Conservation (phyloP, 345 rosid genomes). For the Brassica cretica region DNA sequence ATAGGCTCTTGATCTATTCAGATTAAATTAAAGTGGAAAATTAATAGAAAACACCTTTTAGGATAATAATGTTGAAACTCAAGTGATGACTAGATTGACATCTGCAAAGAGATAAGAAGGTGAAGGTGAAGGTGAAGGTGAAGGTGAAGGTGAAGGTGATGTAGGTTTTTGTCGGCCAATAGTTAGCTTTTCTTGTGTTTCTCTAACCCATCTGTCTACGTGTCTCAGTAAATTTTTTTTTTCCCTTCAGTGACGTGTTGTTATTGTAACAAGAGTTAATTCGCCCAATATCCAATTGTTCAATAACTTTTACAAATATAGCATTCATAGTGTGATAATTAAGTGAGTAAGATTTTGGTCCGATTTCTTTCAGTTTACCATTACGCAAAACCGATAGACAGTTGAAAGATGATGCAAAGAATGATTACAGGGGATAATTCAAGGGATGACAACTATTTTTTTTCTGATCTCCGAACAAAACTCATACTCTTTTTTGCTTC, state of each 20-base stretch:
- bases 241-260: no score
- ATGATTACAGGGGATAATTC: not conserved
- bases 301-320: no score
- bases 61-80: not conserved
- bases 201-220: no score
- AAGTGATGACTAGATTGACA: slow-evolving; percentile 17
- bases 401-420: not conserved
- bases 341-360: not conserved
- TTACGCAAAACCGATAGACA: not conserved
- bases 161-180: slow-evolving; percentile 25
- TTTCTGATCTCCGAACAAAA: not conserved
- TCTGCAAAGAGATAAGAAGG: not conserved
- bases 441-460: not conserved
- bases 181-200: no score
- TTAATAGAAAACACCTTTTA: not conserved
- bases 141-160: slow-evolving; percentile 7
- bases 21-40: not conserved
- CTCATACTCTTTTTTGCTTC: no score
- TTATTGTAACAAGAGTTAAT: no score
- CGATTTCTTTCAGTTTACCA: not conserved
- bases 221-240: no score
- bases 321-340: not conserved
- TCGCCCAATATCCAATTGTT: no score
- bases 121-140: not conserved
- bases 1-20: no score